Evolutionary conservation across 2,329 filamentous ascomycete species (phyloP).

Genomic region (Diaporthe citri): DNA sequence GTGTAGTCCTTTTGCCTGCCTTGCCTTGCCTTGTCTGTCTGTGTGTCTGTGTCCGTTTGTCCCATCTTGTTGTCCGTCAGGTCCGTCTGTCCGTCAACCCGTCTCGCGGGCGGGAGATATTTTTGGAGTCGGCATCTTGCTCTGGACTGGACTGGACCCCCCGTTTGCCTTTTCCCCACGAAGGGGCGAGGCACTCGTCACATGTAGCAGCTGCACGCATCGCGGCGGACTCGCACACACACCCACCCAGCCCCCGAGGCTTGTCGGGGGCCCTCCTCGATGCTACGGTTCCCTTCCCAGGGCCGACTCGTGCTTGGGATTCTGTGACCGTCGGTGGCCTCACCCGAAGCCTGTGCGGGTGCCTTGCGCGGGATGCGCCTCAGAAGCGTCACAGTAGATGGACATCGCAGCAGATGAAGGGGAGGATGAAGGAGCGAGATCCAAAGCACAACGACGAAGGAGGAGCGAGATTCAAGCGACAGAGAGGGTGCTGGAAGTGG

Average conservation of each 20-base stretch:
- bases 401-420: neutral
- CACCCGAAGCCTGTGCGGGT: neutral
- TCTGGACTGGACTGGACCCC: neutral
- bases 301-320: neutral
- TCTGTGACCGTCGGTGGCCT: slow-evolving; percentile 1
- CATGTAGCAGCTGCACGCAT: slow-evolving; percentile 24
- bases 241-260: neutral
- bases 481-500: neutral
- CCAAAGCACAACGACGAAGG: no score
- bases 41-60: neutral
- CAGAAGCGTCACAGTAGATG: slow-evolving; percentile 10
- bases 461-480: neutral
- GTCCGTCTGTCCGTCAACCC: neutral
- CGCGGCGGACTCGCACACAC: neutral
- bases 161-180: neutral
- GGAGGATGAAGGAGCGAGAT: no score
- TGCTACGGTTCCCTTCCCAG: neutral
- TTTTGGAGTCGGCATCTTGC: neutral
- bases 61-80: neutral
- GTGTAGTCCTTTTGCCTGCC: neutral
- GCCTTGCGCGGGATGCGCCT: neutral
- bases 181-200: slow-evolving; percentile 6
- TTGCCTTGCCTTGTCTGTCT: neutral
- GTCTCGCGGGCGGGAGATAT: neutral
- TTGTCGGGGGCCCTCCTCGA: neutral